Evolutionary conservation across 495 filamentous ascomycete genomes (phyloP).

Genomic region (Talaromyces trachyspermus): DNA sequence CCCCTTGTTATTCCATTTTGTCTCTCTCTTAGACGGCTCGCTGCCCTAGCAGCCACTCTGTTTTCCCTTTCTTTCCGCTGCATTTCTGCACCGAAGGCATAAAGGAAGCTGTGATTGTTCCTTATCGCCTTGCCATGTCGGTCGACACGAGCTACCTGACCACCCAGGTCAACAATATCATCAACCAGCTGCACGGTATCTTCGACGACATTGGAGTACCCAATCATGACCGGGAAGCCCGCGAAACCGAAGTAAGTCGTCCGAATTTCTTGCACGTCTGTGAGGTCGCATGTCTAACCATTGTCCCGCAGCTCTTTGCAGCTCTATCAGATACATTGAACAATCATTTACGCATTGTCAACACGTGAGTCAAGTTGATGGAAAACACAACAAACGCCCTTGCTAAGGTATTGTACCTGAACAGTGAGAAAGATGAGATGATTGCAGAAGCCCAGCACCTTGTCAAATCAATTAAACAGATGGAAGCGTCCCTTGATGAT

Average conservation of each 20-base stretch:
- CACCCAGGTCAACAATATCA: slow-evolving; percentile 88
- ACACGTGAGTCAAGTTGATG: slow-evolving; percentile 43
- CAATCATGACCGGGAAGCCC: slow-evolving; percentile 76
- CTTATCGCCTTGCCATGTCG: slow-evolving; percentile 50
- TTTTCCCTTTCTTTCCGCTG: too few relatives aligned
- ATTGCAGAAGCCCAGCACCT: slow-evolving; percentile 79
- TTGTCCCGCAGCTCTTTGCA: slow-evolving; percentile 61
- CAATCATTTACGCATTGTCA: slow-evolving; percentile 72
- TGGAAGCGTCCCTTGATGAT: slow-evolving; percentile 86
- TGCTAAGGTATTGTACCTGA: too few relatives aligned
- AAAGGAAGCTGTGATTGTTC: too few relatives aligned
- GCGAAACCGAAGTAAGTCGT: slow-evolving; percentile 71
- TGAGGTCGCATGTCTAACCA: background rate
- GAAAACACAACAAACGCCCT: too few relatives aligned
- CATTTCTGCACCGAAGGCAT: too few relatives aligned
- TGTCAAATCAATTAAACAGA: slow-evolving; percentile 78
- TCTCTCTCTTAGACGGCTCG: too few relatives aligned
- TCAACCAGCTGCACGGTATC: slow-evolving; percentile 80
- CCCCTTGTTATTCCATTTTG: too few relatives aligned
- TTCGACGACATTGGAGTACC: slow-evolving; percentile 96
- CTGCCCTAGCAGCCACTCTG: too few relatives aligned
- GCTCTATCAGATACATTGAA: slow-evolving; percentile 82
- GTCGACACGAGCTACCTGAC: slow-evolving; percentile 90
- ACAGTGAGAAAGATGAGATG: slow-evolving; percentile 79
- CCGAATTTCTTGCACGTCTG: too few relatives aligned